A percentile compares a stretch with the other conserved stretches of the same genome.
These are phyloP conservation scores for Eucalyptus lansdowneana DNA, from an alignment of 345 rosid species.

Conservation along the genomic window DNA sequence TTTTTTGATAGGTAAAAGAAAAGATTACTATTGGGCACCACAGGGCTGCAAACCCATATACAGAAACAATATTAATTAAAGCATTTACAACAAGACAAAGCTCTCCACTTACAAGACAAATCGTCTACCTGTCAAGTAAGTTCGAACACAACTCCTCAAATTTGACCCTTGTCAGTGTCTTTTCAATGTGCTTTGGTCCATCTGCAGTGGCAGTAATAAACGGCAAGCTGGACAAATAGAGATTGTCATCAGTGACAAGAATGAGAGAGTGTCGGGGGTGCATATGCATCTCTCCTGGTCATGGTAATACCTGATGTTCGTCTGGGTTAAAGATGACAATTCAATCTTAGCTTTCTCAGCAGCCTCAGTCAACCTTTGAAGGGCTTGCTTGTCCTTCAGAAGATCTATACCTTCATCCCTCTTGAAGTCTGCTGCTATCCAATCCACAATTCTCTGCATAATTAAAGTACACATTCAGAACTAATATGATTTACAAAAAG, in stretches of 20 bases:
- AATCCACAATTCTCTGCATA: slow-evolving; percentile 87
- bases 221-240: slow-evolving; percentile 49
- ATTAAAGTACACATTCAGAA: neutral
- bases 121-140: slow-evolving; percentile 53
- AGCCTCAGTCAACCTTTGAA: slow-evolving; percentile 89
- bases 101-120: neutral
- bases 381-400: slow-evolving; percentile 95
- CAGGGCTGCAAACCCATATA: neutral
- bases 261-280: neutral
- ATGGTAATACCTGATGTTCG: slow-evolving; percentile 48
- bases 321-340: slow-evolving; percentile 81
- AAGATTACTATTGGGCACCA: neutral
- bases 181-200: slow-evolving; percentile 96
- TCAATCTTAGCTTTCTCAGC: slow-evolving; percentile 98
- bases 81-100: neutral
- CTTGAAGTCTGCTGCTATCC: slow-evolving; percentile 78
- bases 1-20: neutral
- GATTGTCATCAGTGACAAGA: slow-evolving; percentile 12
- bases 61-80: neutral
- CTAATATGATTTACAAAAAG: neutral
- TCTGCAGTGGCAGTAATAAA: slow-evolving; percentile 98
- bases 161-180: slow-evolving; percentile 83
- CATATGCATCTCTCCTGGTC: neutral
- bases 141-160: slow-evolving; percentile 90
- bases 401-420: slow-evolving; percentile 93